These are phyloP conservation scores for Hyaloscypha variabilis DNA, from an alignment of 495 filamentous ascomycete species.

Conservation along the genomic window DNA sequence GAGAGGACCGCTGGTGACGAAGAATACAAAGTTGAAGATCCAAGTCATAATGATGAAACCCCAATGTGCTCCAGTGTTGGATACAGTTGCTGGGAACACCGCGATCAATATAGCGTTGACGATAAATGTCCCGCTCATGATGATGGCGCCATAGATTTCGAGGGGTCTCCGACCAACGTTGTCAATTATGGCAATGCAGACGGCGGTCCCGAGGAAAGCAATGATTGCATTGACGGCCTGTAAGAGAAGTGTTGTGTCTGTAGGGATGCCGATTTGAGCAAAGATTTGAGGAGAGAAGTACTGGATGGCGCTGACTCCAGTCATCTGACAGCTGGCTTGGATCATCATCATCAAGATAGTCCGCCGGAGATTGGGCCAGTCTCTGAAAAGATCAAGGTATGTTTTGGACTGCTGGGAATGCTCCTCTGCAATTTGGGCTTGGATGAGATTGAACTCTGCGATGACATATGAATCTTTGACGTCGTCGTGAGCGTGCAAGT, in stretches of 20 bases:
- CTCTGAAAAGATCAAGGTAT: slow-evolving; percentile 14
- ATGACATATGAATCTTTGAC: slow-evolving; percentile 33
- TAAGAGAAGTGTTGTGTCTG: slow-evolving; percentile 51
- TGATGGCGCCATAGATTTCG: slow-evolving; percentile 48
- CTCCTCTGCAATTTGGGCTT: slow-evolving; percentile 27
- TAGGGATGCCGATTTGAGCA: slow-evolving; percentile 51
- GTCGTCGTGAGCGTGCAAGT: slow-evolving; percentile 37
- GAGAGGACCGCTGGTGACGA: slow-evolving; percentile 32
- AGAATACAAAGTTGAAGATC: slow-evolving; percentile 39
- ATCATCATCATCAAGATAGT: slow-evolving; percentile 54
- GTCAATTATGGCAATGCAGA: slow-evolving; percentile 50
- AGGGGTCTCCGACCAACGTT: slow-evolving; percentile 51
- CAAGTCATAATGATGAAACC: slow-evolving; percentile 38
- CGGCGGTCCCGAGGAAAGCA: slow-evolving; percentile 39
- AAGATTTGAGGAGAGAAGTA: slow-evolving; percentile 58
- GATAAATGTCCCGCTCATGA: slow-evolving; percentile 43
- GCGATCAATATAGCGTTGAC: slow-evolving; percentile 26
- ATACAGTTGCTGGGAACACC: slow-evolving; percentile 41
- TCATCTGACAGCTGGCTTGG: slow-evolving; percentile 51
- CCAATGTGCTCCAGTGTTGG: slow-evolving; percentile 35
- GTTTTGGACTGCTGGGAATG: slow-evolving; percentile 10
- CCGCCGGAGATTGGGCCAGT: slow-evolving; percentile 42
- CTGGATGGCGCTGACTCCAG: slow-evolving; percentile 55
- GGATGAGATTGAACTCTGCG: slow-evolving; percentile 30
- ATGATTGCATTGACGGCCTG: slow-evolving; percentile 48